Evolutionary conservation across 169 alveolate species (phyloP).

Genomic region (Eimeria tenella): DNA sequence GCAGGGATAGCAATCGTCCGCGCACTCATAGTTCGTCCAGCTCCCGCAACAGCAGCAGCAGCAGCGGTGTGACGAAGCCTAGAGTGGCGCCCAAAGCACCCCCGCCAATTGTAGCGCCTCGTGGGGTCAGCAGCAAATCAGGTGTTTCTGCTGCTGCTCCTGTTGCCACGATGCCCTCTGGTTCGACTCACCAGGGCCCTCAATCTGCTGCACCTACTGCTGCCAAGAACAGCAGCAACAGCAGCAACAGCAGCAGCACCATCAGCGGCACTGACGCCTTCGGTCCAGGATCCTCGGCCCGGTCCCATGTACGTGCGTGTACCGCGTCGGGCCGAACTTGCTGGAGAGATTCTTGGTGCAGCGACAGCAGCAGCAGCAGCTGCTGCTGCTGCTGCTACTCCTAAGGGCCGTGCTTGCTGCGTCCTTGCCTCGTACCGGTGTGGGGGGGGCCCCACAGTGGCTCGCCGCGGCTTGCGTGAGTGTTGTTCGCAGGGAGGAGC

Average conservation of each 20-base stretch:
- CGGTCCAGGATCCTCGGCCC: not conserved
- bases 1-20: conserved; percentile 1
- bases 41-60: not conserved
- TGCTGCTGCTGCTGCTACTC: conserved; percentile 19
- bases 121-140: conserved; percentile 25
- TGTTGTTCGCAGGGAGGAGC: not conserved
- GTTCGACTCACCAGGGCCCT: not conserved
- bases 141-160: conserved; percentile 1
- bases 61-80: not conserved
- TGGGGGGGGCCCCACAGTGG: not conserved
- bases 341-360: not conserved
- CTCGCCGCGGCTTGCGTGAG: not conserved
- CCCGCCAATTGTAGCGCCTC: not conserved
- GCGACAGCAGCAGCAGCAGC: conserved; percentile 2
- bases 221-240: conserved; percentile 14
- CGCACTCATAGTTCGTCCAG: not conserved
- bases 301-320: not conserved
- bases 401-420: not conserved
- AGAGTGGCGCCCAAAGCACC: conserved; percentile 30
- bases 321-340: not conserved
- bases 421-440: not conserved
- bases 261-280: not conserved
- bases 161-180: not conserved
- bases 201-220: conserved; percentile 16
- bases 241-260: conserved; percentile 36